Percentiles rank a stretch among this genome's conserved stretches.
Evolutionary conservation across 495 filamentous ascomycete genomes (phyloP).

Genomic region (Mytilinidion resinicola): DNA sequence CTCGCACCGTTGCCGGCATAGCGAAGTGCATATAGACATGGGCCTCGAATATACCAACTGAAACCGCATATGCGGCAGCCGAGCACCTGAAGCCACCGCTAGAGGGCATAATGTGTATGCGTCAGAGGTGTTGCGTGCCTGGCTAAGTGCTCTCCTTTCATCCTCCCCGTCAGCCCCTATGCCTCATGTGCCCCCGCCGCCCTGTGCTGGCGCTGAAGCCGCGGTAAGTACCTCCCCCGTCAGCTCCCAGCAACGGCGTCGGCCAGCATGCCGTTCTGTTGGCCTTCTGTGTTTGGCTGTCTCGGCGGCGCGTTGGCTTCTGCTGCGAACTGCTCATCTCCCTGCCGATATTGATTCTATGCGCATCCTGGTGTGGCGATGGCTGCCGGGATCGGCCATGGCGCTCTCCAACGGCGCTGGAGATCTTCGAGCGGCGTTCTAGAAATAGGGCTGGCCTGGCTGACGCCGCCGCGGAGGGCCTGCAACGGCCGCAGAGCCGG

Average conservation of each 20-base stretch:
- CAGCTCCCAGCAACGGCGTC: no score
- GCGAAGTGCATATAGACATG: conserved; percentile 24
- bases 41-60: conserved; percentile 20
- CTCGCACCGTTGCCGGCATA: conserved; percentile 10
- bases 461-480: conserved; percentile 4
- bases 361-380: conserved; percentile 20
- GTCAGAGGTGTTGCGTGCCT: conserved; percentile 5
- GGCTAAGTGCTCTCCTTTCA: no score
- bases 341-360: conserved; percentile 9
- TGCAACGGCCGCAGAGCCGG: not conserved
- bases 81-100: not conserved
- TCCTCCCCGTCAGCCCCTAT: no score
- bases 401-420: conserved; percentile 24
- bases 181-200: no score
- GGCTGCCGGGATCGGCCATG: conserved; percentile 25
- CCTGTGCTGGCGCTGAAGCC: no score
- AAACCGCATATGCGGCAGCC: conserved; percentile 30
- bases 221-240: no score
- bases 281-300: conserved; percentile 1
- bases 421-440: conserved; percentile 31
- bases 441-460: conserved; percentile 29
- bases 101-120: conserved; percentile 9
- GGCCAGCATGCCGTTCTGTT: no score
- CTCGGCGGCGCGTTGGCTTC: conserved; percentile 18
- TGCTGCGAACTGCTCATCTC: conserved; percentile 15